Base-by-base conservation (phyloP, 2,329 filamentous ascomycete genomes). In the Penicillium psychrosexuale region DNA sequence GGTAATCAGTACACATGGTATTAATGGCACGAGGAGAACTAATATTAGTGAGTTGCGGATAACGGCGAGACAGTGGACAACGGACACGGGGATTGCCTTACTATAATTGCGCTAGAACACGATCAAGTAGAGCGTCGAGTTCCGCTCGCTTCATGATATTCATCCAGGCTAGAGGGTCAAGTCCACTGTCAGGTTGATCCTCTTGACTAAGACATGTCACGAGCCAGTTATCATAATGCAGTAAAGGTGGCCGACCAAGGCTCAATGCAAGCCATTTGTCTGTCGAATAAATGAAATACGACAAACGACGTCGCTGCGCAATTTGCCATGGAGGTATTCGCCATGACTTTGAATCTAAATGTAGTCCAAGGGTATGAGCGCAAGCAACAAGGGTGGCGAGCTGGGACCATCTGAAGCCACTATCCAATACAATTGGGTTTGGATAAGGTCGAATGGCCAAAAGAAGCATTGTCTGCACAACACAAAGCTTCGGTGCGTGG, bases 191-290 rank as follows among this genome's bases (percentile, higher is more conserved):
- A 8, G 27, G 6, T 30, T 15, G 24, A 36, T 51, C 49, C 12
- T 36, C 39, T 17, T 22, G 19, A 24, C 34, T 46, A 24, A 13
- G 39, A 6, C 22, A 38, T 45, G 40, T 46, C 40, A 51, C 49
- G 5, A 51, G 49, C 49, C 49, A 51, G 8, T 30, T 51, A 17
- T 51, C 49, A 38, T 44, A 38, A 24, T 46, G 22, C 6, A 51
- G 12, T 19, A 51, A 31, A 13, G 49, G 39, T 38, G 49, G 49
- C 9, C 49, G 49, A 8, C 49, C 49, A 46, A 51, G 49, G 28
- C 49, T 51, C 12, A 51, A 31, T 4, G 49, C 40, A 38, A 51
- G 40, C 49, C 49, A 51, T 19, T 51, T 51, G 27, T 51, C 49
- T 11, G 42, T 46, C 24, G 49, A 45, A 40, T 51, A 51, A 19